phyloP scores from a whole-genome alignment of 2,329 filamentous ascomycete genomes.

The Hyphodiscus sp. region DNA sequence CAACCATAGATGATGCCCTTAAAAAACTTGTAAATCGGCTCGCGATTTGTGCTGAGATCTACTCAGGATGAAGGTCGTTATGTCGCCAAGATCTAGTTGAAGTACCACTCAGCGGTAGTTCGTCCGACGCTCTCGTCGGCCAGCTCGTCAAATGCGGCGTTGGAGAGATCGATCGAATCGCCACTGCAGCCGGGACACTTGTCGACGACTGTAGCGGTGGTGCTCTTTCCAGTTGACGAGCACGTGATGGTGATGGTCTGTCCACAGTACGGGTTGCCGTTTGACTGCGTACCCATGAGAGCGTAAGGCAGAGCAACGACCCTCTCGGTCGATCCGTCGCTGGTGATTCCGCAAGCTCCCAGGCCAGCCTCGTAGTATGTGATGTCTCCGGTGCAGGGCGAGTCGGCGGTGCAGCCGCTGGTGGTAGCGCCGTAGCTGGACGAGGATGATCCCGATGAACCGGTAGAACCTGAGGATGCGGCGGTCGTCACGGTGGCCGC shows the following conservation, averaged over 20 bases:
- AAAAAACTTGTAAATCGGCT: slow-evolving; percentile 25
- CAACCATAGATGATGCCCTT: slow-evolving; percentile 3
- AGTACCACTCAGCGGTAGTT: slow-evolving; percentile 39
- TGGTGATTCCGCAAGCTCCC: slow-evolving; percentile 61
- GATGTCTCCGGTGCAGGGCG: slow-evolving; percentile 52
- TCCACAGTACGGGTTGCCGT: slow-evolving; percentile 65
- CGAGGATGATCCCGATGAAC: slow-evolving; percentile 14
- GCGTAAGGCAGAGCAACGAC: slow-evolving; percentile 63
- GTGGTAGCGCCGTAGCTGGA: slow-evolving; percentile 19
- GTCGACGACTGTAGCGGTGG: slow-evolving; percentile 58
- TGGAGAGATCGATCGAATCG: slow-evolving; percentile 53
- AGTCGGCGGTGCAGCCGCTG: slow-evolving; percentile 29
- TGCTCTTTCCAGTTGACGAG: slow-evolving; percentile 49
- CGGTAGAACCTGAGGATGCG: slow-evolving; percentile 10
- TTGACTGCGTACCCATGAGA: slow-evolving; percentile 59
- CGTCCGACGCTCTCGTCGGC: slow-evolving; percentile 40
- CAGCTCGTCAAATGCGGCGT: slow-evolving; percentile 49
- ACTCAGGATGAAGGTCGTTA: slow-evolving; percentile 20
- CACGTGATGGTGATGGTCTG: slow-evolving; percentile 63
- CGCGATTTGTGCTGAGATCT: slow-evolving; percentile 25
- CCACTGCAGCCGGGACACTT: slow-evolving; percentile 65
- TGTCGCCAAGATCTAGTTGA: slow-evolving; percentile 27
- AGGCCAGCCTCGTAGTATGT: slow-evolving; percentile 69
- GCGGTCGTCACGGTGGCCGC: slow-evolving; percentile 4
- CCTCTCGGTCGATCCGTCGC: slow-evolving; percentile 47